phyloP scores from a whole-genome alignment of 805 yeast species.

The Lipomyces sp. region DNA sequence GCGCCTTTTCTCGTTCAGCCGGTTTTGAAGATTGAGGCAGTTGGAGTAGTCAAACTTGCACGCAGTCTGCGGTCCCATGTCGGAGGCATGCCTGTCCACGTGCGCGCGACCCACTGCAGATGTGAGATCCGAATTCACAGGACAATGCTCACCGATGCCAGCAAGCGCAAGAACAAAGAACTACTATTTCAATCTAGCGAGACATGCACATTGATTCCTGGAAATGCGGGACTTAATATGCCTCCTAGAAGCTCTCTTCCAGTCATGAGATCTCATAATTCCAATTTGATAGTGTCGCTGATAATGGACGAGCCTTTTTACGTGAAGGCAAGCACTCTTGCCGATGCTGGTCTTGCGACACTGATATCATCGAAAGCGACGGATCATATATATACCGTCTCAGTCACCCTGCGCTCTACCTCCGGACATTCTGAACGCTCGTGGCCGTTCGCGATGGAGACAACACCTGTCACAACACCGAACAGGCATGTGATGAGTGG shows the following conservation, averaged over 20 bases:
- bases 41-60: conserved; percentile 16
- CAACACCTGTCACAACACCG: neutral
- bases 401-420: conserved; percentile 1
- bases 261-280: neutral
- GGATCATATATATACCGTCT: conserved; percentile 3
- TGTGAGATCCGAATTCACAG: conserved; percentile 17
- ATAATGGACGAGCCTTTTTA: conserved; percentile 26
- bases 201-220: conserved; percentile 14
- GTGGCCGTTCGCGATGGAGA: conserved; percentile 22
- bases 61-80: conserved; percentile 12
- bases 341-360: conserved; percentile 9
- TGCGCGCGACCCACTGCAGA: conserved; percentile 15
- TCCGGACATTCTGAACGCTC: conserved; percentile 13
- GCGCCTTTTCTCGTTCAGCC: conserved; percentile 13
- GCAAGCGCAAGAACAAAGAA: conserved; percentile 3
- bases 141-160: neutral
- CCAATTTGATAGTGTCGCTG: neutral
- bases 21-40: conserved; percentile 19
- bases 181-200: conserved; percentile 21
- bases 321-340: conserved; percentile 18
- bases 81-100: neutral
- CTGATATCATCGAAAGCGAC: neutral
- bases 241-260: neutral
- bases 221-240: neutral
- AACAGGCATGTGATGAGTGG: neutral